Evolutionary conservation across 139 green algal species (phyloP).

Genomic region (Micractinium sp.): DNA sequence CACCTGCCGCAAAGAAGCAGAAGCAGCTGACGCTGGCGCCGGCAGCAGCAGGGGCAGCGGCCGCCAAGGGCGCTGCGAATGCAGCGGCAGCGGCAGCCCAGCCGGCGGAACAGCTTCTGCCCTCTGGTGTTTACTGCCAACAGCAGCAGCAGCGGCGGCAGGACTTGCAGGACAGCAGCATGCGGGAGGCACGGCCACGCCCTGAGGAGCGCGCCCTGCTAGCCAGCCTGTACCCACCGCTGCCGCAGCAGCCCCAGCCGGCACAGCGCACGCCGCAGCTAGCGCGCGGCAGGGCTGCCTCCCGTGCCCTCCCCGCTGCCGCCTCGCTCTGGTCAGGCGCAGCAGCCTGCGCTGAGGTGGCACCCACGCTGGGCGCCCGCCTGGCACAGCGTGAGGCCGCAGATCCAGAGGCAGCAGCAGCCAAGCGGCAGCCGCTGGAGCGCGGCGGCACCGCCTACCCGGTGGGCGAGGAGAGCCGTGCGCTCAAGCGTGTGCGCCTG

Average conservation of each 20-base stretch:
- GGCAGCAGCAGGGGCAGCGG: too few relatives aligned
- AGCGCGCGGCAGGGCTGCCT: background rate
- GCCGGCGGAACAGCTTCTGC: background rate
- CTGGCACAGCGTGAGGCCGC: slow-evolving; percentile 16
- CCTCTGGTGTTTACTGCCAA: background rate
- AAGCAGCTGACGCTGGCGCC: background rate
- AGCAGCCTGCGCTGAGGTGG: background rate
- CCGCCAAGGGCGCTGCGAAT: background rate
- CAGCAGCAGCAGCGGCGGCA: background rate
- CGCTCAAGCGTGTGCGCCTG: slow-evolving; percentile 29
- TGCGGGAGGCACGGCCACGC: background rate
- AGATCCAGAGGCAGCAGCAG: background rate
- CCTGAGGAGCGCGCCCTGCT: slow-evolving; percentile 5
- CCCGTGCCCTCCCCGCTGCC: background rate
- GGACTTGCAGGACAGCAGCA: background rate
- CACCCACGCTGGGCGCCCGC: slow-evolving; percentile 10
- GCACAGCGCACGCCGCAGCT: slow-evolving; percentile 30
- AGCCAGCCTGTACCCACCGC: background rate
- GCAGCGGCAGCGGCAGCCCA: background rate
- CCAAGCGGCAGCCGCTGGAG: slow-evolving; percentile 5
- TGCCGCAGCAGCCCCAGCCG: background rate
- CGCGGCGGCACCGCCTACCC: slow-evolving; percentile 23
- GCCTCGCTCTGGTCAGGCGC: slow-evolving; percentile 20
- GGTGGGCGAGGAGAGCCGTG: slow-evolving; percentile 1
- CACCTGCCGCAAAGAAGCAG: background rate